Evolutionary conservation across 192 early-diverging fungal genomes (phyloP), one percentile per base, ranked within the genome.

Genomic region (Rhizoclosmatium sp.): DNA sequence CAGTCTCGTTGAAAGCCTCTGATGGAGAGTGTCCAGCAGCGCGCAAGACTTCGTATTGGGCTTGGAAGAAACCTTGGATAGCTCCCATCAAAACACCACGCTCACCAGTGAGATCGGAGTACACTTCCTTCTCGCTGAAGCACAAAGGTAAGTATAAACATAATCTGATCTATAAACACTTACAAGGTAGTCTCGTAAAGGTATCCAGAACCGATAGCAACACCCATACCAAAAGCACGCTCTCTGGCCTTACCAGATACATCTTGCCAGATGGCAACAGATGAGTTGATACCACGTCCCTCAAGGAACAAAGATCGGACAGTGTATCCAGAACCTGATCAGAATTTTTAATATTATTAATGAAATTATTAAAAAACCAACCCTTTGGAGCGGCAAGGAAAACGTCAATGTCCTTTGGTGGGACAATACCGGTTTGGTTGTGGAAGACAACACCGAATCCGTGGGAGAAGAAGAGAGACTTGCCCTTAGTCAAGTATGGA

Each of bases 1-100:
- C 97, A 71, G 97, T 99, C 88, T 99, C 97, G 90, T 99, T 99
- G 92, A 96, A 99, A 4, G 97, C 97, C 85, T 99, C 97, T 23
- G 97, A 99, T 65, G 97, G 97, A 45, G 92, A 90, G 92, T 99
- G 96, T 75, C 96, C 97, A 78, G 93, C 91, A 47, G 93, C 91
- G 77, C 96, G 91, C 74, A 99, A 90, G 45, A 97, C 95, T 59
- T 99, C 97, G 87, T 97, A 99, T 86, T 99, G 97, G 42, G 97
- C 97, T 56, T 90, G 88, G 90, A 99, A 99, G 49, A 95, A 82
- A 46, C 97, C 97, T 85, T 99, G 95, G 83, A 99, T 99, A 75
- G 95, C 96, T 78, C 97, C 97, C 97, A 97, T 99, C 80, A 99
- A 89, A 51, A 97, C 90, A 84, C 97, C 96, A 84, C 97, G 97